phyloP scores from a whole-genome alignment of 257 asterid species.

The Agastache rugosa region DNA sequence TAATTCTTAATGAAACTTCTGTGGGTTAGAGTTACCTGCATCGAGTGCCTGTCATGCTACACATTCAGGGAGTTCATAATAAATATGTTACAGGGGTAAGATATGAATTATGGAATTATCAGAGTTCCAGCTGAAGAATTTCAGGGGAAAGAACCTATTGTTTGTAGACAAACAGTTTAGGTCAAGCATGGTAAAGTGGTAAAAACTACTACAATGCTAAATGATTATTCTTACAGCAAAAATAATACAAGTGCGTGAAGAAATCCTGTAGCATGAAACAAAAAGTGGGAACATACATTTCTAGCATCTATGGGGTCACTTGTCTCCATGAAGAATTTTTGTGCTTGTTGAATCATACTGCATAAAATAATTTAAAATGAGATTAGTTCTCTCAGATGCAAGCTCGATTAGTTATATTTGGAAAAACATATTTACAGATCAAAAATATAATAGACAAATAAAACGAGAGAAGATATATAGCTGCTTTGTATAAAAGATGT shows the following conservation, averaged over 20 bases:
- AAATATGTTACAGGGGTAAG: not conserved
- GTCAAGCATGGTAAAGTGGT: not conserved
- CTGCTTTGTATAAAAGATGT: constrained; percentile 15
- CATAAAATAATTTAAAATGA: constrained; percentile 42
- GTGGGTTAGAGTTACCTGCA: not conserved
- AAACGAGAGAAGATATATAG: not conserved
- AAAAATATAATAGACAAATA: constrained; percentile 1
- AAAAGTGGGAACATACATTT: constrained; percentile 65
- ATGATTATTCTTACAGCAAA: not conserved
- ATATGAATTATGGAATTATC: constrained; percentile 8
- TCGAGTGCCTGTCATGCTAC: constrained; percentile 16
- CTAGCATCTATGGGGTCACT: constrained; percentile 72
- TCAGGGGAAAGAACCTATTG: not conserved
- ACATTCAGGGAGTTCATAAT: constrained; percentile 3
- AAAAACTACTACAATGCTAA: constrained; percentile 4
- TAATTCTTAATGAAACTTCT: not conserved
- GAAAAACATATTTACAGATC: not conserved
- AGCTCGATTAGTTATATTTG: constrained; percentile 12
- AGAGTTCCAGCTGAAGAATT: constrained; percentile 6
- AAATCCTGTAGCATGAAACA: constrained; percentile 22
- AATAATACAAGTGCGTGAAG: constrained; percentile 12
- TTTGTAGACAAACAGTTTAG: not conserved
- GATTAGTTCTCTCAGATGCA: constrained; percentile 31
- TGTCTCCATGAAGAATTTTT: constrained; percentile 82
- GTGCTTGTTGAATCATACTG: constrained; percentile 89